These are phyloP conservation scores for Trichoderma pleuroti DNA, from an alignment of 2,329 filamentous ascomycete species.

Conservation along the genomic window DNA sequence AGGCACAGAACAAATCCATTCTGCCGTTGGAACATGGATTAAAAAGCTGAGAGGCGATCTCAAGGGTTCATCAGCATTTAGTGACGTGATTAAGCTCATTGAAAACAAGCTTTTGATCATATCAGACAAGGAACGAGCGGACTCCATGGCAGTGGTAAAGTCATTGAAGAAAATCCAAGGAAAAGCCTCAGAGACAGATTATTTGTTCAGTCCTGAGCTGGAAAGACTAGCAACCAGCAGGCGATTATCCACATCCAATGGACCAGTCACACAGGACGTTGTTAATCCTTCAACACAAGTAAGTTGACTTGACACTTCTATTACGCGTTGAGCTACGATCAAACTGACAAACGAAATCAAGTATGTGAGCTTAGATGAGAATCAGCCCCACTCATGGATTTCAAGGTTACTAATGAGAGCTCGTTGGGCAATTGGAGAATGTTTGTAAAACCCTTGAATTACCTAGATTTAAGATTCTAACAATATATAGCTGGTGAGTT, in stretches of 20 bases:
- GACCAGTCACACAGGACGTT: fast-evolving
- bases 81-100: neutral
- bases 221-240: neutral
- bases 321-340: neutral
- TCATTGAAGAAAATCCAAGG: neutral
- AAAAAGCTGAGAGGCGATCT: neutral
- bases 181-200: neutral
- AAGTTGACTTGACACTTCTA: neutral
- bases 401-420: neutral
- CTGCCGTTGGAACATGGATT: neutral
- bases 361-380: neutral
- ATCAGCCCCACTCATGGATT: neutral
- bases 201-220: neutral
- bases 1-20: neutral
- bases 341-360: neutral
- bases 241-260: neutral
- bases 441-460: neutral
- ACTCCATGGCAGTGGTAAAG: neutral
- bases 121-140: neutral
- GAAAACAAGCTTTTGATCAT: neutral
- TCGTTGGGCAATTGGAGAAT: neutral
- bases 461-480: neutral
- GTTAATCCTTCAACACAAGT: neutral
- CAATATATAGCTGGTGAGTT: neutral
- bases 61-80: neutral